Percentiles rank a stretch among this genome's conserved stretches.
Evolutionary conservation across 2,329 filamentous ascomycete species (phyloP).

Genomic region (Macroventuria anomochaeta): DNA sequence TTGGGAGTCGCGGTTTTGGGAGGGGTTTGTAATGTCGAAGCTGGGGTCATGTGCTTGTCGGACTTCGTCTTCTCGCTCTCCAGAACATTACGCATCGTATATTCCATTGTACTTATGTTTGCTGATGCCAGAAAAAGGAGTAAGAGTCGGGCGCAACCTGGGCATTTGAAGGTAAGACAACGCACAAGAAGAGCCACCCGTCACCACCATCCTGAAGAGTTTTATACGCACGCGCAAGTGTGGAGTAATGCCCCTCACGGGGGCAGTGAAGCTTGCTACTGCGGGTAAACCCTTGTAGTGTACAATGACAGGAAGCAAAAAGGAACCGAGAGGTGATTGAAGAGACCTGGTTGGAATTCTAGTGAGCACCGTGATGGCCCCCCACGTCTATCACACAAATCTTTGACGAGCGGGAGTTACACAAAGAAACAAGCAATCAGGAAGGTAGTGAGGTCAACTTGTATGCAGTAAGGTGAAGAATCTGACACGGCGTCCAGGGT

Average conservation of each 20-base stretch:
- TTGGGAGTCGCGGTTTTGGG: slow-evolving; percentile 32
- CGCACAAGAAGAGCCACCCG: background rate
- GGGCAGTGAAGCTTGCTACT: slow-evolving; percentile 1
- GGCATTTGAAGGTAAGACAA: background rate
- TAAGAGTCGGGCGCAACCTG: too few relatives aligned
- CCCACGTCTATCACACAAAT: slow-evolving; percentile 3
- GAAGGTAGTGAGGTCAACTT: background rate
- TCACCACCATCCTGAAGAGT: background rate
- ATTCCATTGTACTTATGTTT: background rate
- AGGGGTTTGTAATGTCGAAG: slow-evolving; percentile 22
- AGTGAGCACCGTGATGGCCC: slow-evolving; percentile 17
- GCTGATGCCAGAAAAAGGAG: background rate
- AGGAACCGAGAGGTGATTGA: background rate
- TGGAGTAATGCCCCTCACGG: background rate
- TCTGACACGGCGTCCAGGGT: background rate
- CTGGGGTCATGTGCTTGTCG: background rate
- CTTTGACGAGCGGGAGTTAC: background rate
- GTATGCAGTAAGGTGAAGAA: slow-evolving; percentile 1
- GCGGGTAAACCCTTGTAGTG: background rate
- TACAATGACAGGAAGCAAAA: background rate
- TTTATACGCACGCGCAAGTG: slow-evolving; percentile 3
- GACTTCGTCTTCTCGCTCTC: background rate
- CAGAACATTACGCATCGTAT: background rate
- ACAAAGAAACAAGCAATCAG: background rate
- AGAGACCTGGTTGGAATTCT: background rate